These are phyloP conservation scores for Pythium aristosporum DNA, from an alignment of 352 stramenopile species.

Conservation along the genomic window DNA sequence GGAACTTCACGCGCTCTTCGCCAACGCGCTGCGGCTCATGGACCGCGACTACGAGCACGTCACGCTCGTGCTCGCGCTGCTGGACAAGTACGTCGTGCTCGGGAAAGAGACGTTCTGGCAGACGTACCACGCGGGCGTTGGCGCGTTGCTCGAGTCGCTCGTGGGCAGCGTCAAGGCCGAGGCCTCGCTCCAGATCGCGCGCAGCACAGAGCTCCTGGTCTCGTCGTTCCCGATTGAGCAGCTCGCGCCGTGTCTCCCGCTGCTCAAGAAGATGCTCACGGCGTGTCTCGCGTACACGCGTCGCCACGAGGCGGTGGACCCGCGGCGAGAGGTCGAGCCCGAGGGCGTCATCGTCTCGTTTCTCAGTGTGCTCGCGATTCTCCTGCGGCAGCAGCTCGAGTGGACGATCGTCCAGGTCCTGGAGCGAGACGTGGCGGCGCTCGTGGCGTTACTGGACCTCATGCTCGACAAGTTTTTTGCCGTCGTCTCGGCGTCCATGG, in stretches of 20 bases:
- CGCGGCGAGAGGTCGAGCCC: constrained; percentile 27
- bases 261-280: constrained; percentile 46
- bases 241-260: constrained; percentile 30
- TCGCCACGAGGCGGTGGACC: constrained; percentile 14
- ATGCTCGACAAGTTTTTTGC: constrained; percentile 79
- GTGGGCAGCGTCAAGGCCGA: constrained; percentile 75
- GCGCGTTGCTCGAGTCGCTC: constrained; percentile 40
- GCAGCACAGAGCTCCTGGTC: constrained; percentile 45
- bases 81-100: constrained; percentile 65
- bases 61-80: constrained; percentile 47
- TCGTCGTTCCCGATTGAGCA: constrained; percentile 39
- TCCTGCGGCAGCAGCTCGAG: constrained; percentile 50
- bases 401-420: constrained; percentile 50
- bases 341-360: constrained; percentile 67
- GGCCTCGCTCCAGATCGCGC: constrained; percentile 54
- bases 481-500: constrained; percentile 58
- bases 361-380: constrained; percentile 51
- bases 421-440: constrained; percentile 30
- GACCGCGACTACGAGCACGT: constrained; percentile 83
- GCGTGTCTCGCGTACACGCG: constrained; percentile 44
- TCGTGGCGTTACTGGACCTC: constrained; percentile 49
- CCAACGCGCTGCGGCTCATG: constrained; percentile 61
- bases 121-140: constrained; percentile 48
- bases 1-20: constrained; percentile 66
- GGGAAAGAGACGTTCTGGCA: constrained; percentile 68